Evolutionary conservation across 371 early-diverging fungal genomes (phyloP), one percentile per base, ranked within the genome.

Genomic region (Astathelohania contejeani): DNA sequence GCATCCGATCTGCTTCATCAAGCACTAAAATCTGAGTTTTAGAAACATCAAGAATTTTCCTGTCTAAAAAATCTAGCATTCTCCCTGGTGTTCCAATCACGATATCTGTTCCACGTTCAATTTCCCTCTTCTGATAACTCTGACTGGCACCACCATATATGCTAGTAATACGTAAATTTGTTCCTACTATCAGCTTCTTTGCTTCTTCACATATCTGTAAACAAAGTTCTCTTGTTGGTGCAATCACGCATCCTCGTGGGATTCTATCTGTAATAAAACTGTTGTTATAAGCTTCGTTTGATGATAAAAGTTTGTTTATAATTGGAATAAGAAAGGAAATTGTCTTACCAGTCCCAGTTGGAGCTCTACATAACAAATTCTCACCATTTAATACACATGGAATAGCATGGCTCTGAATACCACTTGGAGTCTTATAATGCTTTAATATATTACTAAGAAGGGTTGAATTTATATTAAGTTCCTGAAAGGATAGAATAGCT

Each of bases 61-160:
- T 94, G 71, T 86, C 84, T 40, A 93, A 77, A 49, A 98, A 72
- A 75, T 98, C 99, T 68, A 98, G 94, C 82, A 98, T 81, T 58
- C 99, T 82, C 2, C 99, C 99, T 14, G 99, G 99, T 12, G 97
- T 96, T 72, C 90, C 89, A 29, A 98, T 88, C 53, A 96, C 80
- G 63, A 98, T 86, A 67, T 98, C 94, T 57, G 88, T 87, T 1
- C 96, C 96, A 53, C 87, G 79, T 72, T 91, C 91, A 29, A 96
- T 70, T 67, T 92, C 93, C 12, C 84, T 87, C 64, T 92, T 95
- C 63, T 98, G 92, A 55, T 88, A 88, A 70, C 88, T 87, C 58
- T 91, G 86, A 6, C 89, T 86, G 0, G 90, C 82, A 29, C 99
- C 99, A 53, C 99, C 99, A 76, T 93, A 95, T 24, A 85, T 85